Base-by-base conservation (phyloP, 192 early-diverging fungal genomes). In the Lunasporangiospora selenospora region DNA sequence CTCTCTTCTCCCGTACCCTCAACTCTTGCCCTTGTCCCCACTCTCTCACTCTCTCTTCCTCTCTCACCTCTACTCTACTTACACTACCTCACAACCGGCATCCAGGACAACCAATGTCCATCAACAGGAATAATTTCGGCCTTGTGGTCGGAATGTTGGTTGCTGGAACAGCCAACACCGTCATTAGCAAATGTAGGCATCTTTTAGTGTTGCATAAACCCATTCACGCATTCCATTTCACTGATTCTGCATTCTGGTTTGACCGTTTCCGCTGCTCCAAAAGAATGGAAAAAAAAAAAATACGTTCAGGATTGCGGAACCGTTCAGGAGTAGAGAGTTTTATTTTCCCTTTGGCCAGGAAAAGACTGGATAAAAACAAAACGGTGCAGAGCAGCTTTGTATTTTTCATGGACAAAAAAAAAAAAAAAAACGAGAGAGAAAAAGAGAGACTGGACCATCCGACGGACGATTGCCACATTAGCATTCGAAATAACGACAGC, bases 141-240 rank as follows among this genome's bases (percentile, higher is more conserved):
- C 79, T 92, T 32, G 84, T 89, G 29, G 75, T 78, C 6, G 90
- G 90, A 65, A 92, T 92, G 90, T 80, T 92, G 40, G 62, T 86
- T 41, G 87, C 89, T 29, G 90, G 90, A 67, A 92, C 86, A 29
- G 65, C 80, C 56, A 66, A 60, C 70, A 59, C 56, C 2, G 34
- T 59, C 56, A 70, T 67, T 27, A 31, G 53, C 12, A 70, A 67
- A 42, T 61, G 67, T 64, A 76, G 11, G 57, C 60, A 6, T 4
- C 29, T 36, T 11, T 43, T 16, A 6, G 46, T 31, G 2, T 27
- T 62, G 11, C 36, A 62, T n/a, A 39, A 21, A 19, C 21, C 18
- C 34, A 4, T 21, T 24, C 9, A 12, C 8, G 11, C 16, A 27
- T 46, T 26, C 18, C 0, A 15, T 47, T 19, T 26, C 45, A 47